A percentile compares a stretch with the other conserved stretches of the same genome.
phyloP scores from a whole-genome alignment of 306 rosid genomes.

The Acacia melanoxylon region DNA sequence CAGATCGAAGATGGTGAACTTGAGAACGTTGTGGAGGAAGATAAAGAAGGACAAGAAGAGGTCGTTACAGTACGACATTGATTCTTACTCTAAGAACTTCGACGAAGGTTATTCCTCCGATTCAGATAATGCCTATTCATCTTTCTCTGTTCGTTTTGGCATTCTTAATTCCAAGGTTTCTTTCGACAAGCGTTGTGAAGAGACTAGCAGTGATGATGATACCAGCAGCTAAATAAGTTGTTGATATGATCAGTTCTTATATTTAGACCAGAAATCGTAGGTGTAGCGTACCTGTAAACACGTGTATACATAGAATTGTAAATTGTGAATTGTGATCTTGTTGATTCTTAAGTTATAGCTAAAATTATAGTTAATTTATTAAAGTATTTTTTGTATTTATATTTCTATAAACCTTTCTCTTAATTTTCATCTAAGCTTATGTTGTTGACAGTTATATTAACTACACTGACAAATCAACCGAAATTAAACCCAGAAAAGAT shows the following conservation, averaged over 20 bases:
- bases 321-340: background rate
- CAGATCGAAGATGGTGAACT: constrained; percentile 27
- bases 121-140: constrained; percentile 50
- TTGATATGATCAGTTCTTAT: background rate
- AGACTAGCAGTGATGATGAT: background rate
- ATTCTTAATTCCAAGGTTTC: constrained; percentile 25
- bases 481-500: background rate
- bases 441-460: background rate
- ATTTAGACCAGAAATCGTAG: background rate
- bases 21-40: constrained; percentile 57
- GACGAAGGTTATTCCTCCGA: constrained; percentile 58
- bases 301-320: background rate
- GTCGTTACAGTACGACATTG: constrained; percentile 51
- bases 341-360: background rate
- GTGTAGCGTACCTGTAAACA: background rate
- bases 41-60: constrained; percentile 47
- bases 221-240: background rate
- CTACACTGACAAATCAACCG: too few species aligned
- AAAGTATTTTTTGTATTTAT: background rate
- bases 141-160: constrained; percentile 73
- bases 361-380: too few species aligned
- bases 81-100: constrained; percentile 60
- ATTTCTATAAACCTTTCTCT: background rate
- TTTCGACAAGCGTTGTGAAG: background rate
- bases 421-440: background rate